Evolutionary conservation across 2,329 filamentous ascomycete species (phyloP).

Genomic region (Talaromyces islandicus): DNA sequence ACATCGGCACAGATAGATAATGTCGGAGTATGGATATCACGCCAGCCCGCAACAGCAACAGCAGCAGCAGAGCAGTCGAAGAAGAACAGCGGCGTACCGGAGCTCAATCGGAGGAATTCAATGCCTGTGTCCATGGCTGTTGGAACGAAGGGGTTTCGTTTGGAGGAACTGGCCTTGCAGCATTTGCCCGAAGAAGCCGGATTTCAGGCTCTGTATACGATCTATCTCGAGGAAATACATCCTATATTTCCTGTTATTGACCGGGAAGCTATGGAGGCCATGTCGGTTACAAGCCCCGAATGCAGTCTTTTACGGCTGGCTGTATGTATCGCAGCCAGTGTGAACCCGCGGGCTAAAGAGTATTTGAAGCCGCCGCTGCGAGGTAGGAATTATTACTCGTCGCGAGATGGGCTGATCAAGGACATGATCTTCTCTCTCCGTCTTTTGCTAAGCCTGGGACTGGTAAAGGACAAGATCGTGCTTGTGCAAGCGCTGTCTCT

Average conservation of each 20-base stretch:
- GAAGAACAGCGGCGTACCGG: not conserved
- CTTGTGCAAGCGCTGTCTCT: slow-evolving; percentile 51
- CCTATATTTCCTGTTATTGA: slow-evolving; percentile 51
- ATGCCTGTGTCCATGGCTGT: not conserved
- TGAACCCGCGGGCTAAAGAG: slow-evolving; percentile 41
- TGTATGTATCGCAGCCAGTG: slow-evolving; percentile 50
- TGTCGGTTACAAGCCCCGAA: slow-evolving; percentile 20
- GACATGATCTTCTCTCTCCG: slow-evolving; percentile 45
- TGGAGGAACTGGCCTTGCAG: slow-evolving; percentile 2
- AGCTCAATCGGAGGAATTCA: not conserved
- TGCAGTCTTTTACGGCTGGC: slow-evolving; percentile 46
- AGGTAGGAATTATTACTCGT: not conserved
- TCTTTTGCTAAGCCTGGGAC: slow-evolving; percentile 47
- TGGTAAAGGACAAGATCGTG: slow-evolving; percentile 51
- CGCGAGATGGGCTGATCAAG: slow-evolving; percentile 17
- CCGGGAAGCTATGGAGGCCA: slow-evolving; percentile 14
- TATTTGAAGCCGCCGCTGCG: slow-evolving; percentile 29
- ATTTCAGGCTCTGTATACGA: slow-evolving; percentile 39
- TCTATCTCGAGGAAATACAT: slow-evolving; percentile 50
- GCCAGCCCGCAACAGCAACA: slow-evolving; percentile 11
- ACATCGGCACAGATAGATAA: slow-evolving; percentile 44
- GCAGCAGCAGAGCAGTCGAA: slow-evolving; percentile 12
- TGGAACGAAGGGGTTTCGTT: not conserved
- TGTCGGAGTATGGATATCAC: slow-evolving; percentile 51
- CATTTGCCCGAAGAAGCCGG: slow-evolving; percentile 43